phyloP scores from a whole-genome alignment of 768 basidiomycete genomes.

The Psilocybe tampanensis region DNA sequence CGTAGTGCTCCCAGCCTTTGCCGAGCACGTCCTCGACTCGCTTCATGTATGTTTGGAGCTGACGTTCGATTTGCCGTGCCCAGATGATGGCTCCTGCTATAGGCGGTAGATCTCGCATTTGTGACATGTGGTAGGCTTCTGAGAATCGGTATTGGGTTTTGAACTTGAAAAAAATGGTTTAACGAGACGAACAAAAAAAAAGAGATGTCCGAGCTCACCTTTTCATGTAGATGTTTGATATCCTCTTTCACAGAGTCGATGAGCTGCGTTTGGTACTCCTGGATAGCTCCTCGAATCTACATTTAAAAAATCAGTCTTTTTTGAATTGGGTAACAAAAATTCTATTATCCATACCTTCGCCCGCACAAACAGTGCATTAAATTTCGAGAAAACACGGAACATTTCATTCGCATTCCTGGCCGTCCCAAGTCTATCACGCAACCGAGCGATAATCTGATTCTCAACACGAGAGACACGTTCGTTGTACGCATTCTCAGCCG shows the following conservation, averaged over 20 bases:
- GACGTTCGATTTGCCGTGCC: slow-evolving; percentile 98
- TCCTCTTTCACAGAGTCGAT: slow-evolving; percentile 99
- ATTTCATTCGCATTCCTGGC: slow-evolving; percentile 99
- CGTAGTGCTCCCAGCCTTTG: slow-evolving; percentile 98
- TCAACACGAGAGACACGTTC: slow-evolving; percentile 97
- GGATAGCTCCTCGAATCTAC: slow-evolving; percentile 98
- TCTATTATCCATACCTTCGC: slow-evolving; percentile 70
- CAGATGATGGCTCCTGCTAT: slow-evolving; percentile 98
- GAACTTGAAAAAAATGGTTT: no score
- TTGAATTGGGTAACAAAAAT: neutral
- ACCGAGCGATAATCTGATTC: slow-evolving; percentile 95
- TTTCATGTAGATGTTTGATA: slow-evolving; percentile 93
- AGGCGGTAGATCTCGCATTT: slow-evolving; percentile 98
- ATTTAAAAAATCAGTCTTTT: neutral
- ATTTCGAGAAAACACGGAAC: slow-evolving; percentile 99
- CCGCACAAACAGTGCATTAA: slow-evolving; percentile 94
- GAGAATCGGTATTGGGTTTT: slow-evolving; percentile 96
- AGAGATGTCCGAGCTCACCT: slow-evolving; percentile 43
- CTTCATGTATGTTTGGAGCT: slow-evolving; percentile 96
- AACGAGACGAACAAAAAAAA: neutral
- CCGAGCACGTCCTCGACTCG: slow-evolving; percentile 98
- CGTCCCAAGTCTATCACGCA: slow-evolving; percentile 90
- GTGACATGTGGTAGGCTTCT: slow-evolving; percentile 97
- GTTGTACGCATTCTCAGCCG: slow-evolving; percentile 97
- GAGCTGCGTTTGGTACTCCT: slow-evolving; percentile 98